Base-by-base conservation (phyloP, 2,329 filamentous ascomycete genomes). In the Penicillium sp. region DNA sequence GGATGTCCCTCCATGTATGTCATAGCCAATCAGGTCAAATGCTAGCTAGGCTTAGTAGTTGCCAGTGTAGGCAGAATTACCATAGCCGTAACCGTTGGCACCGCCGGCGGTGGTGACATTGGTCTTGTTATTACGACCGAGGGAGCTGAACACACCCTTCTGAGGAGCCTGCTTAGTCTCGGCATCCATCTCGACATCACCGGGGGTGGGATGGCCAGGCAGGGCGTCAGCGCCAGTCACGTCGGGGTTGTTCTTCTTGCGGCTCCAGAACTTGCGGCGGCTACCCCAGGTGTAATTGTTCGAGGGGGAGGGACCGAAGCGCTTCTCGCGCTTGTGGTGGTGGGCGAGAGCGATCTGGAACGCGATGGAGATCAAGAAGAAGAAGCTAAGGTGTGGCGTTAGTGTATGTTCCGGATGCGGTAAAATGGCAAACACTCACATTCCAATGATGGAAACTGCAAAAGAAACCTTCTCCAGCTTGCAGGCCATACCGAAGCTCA, bases 391-490 rank as follows among this genome's bases (percentile, higher is more conserved):
- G n/a, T 9, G 46, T 54, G 42, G 31, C 15, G 6, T 38, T 25
- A 51, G 45, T 28, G 6, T 20, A 20, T 29, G 6, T 8, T 10
- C 28, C 25, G 5, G 15, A 9, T 32, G 20, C 15, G 10, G 31
- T 6, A 27, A 33, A 13, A 9, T 27, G 41, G 31, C 9, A 41
- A 28, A 27, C 28, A 75, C 78, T 74, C 76, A 90, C 83, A 87
- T 83, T 63, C 80, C 87, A 49, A 90, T 81, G 52, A 96, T 87
- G 27, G 90, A 75, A 13, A 93, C 83, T 3, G 88, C 87, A 57
- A 96, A 84, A 52, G 78, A 81, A 39, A 85, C 89, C 43, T 84
- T 88, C 72, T 95, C 82, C 58, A 95, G 75, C 51, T 78, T 78
- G 75, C 91, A 96, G 0, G 86, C 83, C 52, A 81, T 81, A n/a